Evolutionary conservation across 2,329 filamentous ascomycete genomes (phyloP).

Genomic region (Rhynchosporium agropyri): DNA sequence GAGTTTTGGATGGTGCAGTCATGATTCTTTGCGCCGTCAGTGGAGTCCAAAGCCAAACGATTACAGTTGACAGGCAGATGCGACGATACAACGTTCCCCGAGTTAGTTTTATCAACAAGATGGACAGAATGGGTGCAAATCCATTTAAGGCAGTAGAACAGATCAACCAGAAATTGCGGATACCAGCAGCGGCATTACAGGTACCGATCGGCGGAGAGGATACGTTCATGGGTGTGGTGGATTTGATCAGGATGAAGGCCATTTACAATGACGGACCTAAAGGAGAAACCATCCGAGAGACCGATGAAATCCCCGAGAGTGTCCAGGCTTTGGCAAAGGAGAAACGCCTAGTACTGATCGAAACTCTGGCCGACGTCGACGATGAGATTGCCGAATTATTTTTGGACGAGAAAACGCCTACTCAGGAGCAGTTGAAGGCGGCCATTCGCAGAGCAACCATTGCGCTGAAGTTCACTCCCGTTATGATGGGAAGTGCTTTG

Average conservation of each 20-base stretch:
- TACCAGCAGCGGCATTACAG: slow-evolving; percentile 90
- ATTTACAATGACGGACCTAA: slow-evolving; percentile 87
- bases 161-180: slow-evolving; percentile 94
- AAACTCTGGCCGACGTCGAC: slow-evolving; percentile 95
- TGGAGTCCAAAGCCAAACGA: slow-evolving; percentile 96
- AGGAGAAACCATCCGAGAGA: slow-evolving; percentile 75
- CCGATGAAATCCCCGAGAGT: slow-evolving; percentile 81
- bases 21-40: slow-evolving; percentile 99
- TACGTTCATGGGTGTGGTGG: slow-evolving; percentile 88
- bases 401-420: slow-evolving; percentile 82
- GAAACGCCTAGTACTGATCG: slow-evolving; percentile 83
- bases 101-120: slow-evolving; percentile 98
- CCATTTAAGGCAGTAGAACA: slow-evolving; percentile 97
- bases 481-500: slow-evolving; percentile 94
- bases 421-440: slow-evolving; percentile 80
- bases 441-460: slow-evolving; percentile 94
- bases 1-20: slow-evolving; percentile 93
- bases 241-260: slow-evolving; percentile 88
- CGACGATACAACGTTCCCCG: slow-evolving; percentile 95
- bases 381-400: slow-evolving; percentile 97
- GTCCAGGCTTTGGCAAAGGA: slow-evolving; percentile 76
- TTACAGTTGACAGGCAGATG: slow-evolving; percentile 98
- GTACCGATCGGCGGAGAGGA: slow-evolving; percentile 93
- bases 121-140: slow-evolving; percentile 98
- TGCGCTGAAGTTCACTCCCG: slow-evolving; percentile 84